A percentile compares a stretch with the other conserved stretches of the same genome.
Evolutionary conservation across 1,284 basidiomycete genomes (phyloP).

Genomic region (Taiwanofungus camphoratus): DNA sequence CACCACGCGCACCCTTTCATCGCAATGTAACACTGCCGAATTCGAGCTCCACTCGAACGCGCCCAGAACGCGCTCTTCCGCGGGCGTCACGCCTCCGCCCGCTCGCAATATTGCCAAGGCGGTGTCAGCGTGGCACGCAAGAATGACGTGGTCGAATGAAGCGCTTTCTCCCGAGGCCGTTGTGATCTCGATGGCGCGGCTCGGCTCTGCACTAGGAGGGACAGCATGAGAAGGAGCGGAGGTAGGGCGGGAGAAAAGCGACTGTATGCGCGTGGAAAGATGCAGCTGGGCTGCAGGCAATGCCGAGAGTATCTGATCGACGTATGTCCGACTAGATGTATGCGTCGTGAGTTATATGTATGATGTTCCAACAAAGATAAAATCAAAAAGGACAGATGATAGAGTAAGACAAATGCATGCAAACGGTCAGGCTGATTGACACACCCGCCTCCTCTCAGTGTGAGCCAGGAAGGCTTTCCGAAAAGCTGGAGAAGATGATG

Average conservation of each 20-base stretch:
- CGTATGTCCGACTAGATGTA: constrained; percentile 51
- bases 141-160: constrained; percentile 69
- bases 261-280: constrained; percentile 50
- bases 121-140: constrained; percentile 74
- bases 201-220: neutral
- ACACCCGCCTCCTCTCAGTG: constrained; percentile 69
- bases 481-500: constrained; percentile 75
- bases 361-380: too few species aligned
- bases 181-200: constrained; percentile 33
- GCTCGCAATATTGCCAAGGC: constrained; percentile 53
- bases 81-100: constrained; percentile 43
- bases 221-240: neutral
- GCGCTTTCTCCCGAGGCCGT: constrained; percentile 38
- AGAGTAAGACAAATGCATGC: neutral
- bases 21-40: constrained; percentile 66
- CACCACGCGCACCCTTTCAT: constrained; percentile 37
- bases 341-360: neutral
- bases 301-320: constrained; percentile 54
- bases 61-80: constrained; percentile 56
- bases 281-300: constrained; percentile 53
- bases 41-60: constrained; percentile 69
- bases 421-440: constrained; percentile 7
- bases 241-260: constrained; percentile 23
- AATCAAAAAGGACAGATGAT: neutral
- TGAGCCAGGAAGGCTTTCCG: constrained; percentile 74